These are phyloP conservation scores for Metschnikowia amazonensis DNA, from an alignment of 805 yeast species.

Conservation along the genomic window DNA sequence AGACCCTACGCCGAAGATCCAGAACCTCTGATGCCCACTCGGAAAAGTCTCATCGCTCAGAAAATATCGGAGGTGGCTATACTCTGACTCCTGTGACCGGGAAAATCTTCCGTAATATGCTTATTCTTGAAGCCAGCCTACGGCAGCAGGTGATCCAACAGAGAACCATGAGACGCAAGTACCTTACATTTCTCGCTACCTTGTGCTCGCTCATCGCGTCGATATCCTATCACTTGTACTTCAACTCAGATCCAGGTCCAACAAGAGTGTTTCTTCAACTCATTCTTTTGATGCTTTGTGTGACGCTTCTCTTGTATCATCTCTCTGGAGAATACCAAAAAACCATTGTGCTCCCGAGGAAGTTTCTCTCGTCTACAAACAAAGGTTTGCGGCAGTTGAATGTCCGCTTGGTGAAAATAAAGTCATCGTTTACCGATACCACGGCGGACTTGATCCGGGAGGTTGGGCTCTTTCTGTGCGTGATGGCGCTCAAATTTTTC, in stretches of 20 bases:
- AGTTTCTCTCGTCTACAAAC: conserved; percentile 77
- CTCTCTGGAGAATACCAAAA: conserved; percentile 86
- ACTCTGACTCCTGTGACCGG: conserved; percentile 49
- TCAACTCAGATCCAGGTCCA: conserved; percentile 21
- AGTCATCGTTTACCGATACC: conserved; percentile 31
- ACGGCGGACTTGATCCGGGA: conserved; percentile 37
- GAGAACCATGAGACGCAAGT: conserved; percentile 58
- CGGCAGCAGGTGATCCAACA: conserved; percentile 79
- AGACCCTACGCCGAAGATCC: conserved; percentile 14
- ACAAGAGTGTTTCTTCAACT: conserved; percentile 47
- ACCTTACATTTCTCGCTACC: conserved; percentile 48
- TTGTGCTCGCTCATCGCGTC: conserved; percentile 40
- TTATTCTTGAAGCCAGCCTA: conserved; percentile 81
- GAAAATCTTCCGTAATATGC: conserved; percentile 73
- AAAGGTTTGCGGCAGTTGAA: conserved; percentile 85
- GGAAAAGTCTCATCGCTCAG: conserved; percentile 16
- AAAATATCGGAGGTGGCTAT: conserved; percentile 17
- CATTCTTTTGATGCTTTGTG: conserved; percentile 53
- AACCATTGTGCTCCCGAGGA: conserved; percentile 77
- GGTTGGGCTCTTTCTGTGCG: conserved; percentile 29
- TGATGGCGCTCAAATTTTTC: conserved; percentile 26
- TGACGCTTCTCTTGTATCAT: conserved; percentile 74
- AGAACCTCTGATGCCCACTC: conserved; percentile 16
- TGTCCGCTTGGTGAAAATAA: conserved; percentile 66
- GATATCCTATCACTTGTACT: conserved; percentile 36